Conservation (phyloP, 495 filamentous ascomycete genomes). For the Sporormia fimetaria region DNA sequence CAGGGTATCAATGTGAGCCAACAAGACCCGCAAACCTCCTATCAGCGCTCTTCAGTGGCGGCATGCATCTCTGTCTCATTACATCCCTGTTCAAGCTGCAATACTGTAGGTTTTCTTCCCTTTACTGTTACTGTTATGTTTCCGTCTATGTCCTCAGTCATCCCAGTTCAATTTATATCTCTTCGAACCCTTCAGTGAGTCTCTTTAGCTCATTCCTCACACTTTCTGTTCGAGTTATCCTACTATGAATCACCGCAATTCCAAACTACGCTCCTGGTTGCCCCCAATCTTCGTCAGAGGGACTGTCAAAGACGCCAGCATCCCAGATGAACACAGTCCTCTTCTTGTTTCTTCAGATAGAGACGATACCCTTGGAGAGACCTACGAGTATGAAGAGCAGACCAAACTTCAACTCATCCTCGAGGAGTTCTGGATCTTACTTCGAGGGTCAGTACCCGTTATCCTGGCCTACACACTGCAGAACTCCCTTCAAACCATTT, state of each 20-base stretch:
- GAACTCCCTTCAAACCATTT: conserved; percentile 77
- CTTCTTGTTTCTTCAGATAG: conserved; percentile 27
- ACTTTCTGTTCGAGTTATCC: too few species aligned
- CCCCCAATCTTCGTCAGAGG: conserved; percentile 26
- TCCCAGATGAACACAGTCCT: conserved; percentile 20
- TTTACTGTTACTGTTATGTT: too few species aligned
- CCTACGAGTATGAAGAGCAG: conserved; percentile 27
- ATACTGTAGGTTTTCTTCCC: too few species aligned
- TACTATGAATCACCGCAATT: conserved; percentile 18
- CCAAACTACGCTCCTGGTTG: conserved; percentile 27
- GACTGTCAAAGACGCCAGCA: conserved; percentile 13
- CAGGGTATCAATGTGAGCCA: neutral
- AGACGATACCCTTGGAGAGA: conserved; percentile 21
- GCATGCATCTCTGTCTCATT: neutral
- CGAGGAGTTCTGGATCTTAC: conserved; percentile 55
- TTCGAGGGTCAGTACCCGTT: conserved; percentile 63
- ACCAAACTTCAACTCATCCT: conserved; percentile 33
- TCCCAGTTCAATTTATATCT: too few species aligned
- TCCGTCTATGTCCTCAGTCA: too few species aligned
- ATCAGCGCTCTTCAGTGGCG: neutral
- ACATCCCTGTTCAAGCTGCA: neutral
- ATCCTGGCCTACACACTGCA: conserved; percentile 84
- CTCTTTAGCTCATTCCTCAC: too few species aligned
- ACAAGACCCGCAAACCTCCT: neutral
- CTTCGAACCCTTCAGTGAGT: too few species aligned